Evolutionary conservation across 1,284 basidiomycete genomes (phyloP).

Genomic region (Boletellus sp.): DNA sequence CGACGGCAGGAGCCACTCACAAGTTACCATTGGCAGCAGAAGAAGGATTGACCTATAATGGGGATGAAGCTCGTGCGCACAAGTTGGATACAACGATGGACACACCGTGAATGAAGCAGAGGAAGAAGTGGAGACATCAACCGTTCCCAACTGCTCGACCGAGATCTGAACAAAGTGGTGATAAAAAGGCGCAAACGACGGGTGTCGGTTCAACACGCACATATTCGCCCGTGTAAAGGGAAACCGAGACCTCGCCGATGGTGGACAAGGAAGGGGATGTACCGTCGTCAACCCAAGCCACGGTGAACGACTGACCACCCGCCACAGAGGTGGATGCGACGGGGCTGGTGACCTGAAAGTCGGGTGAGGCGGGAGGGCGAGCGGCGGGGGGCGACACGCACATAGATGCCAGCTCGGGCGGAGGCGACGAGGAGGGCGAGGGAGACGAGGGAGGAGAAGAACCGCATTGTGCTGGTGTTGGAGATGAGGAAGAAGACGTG

Average conservation of each 20-base stretch:
- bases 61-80: background rate
- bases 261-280: constrained; percentile 42
- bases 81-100: background rate
- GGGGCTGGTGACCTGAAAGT: constrained; percentile 49
- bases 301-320: constrained; percentile 49
- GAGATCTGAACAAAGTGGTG: constrained; percentile 25
- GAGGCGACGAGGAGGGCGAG: constrained; percentile 23
- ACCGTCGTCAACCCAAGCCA: constrained; percentile 64
- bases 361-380: background rate
- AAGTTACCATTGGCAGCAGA: constrained; percentile 22
- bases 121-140: constrained; percentile 35
- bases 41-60: constrained; percentile 15
- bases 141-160: constrained; percentile 7
- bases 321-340: constrained; percentile 40
- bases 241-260: constrained; percentile 51
- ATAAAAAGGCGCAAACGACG: constrained; percentile 15
- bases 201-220: constrained; percentile 30
- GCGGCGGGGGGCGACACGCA: constrained; percentile 5
- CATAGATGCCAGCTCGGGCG: constrained; percentile 23
- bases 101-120: constrained; percentile 39
- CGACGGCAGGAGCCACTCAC: constrained; percentile 12
- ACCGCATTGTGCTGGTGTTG: constrained; percentile 13
- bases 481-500: background rate
- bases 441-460: constrained; percentile 7
- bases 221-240: constrained; percentile 50